These are phyloP conservation scores for Solioccasus polychromus DNA, from an alignment of 768 basidiomycete species.

Conservation along the genomic window DNA sequence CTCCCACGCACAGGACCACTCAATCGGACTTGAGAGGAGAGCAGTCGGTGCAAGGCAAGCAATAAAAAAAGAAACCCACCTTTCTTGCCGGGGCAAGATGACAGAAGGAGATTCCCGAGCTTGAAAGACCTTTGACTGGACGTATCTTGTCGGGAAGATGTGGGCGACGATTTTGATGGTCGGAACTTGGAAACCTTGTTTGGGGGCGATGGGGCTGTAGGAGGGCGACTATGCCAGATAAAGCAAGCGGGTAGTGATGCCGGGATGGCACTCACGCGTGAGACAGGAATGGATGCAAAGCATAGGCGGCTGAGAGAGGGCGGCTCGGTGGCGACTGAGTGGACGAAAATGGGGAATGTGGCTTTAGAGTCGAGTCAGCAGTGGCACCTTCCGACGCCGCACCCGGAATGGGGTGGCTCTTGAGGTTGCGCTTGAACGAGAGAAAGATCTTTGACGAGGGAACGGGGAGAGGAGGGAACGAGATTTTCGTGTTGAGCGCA, in stretches of 20 bases:
- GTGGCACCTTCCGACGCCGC: background rate
- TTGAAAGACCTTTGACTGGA: slow-evolving; percentile 22
- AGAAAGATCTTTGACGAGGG: slow-evolving; percentile 19
- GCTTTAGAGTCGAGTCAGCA: background rate
- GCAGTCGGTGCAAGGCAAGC: background rate
- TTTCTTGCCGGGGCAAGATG: slow-evolving; percentile 96
- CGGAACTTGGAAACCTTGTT: slow-evolving; percentile 15
- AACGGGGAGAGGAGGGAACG: slow-evolving; percentile 15
- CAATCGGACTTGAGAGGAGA: slow-evolving; percentile 52
- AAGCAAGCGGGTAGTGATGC: background rate
- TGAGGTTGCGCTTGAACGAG: slow-evolving; percentile 23
- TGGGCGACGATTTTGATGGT: slow-evolving; percentile 4
- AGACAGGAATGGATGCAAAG: slow-evolving; percentile 14
- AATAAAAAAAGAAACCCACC: slow-evolving; percentile 36
- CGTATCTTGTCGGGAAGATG: slow-evolving; percentile 7
- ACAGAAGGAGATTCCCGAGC: slow-evolving; percentile 85
- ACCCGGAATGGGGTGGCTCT: background rate
- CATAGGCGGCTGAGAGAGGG: slow-evolving; percentile 9
- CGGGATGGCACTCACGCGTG: slow-evolving; percentile 13
- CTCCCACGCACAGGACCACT: slow-evolving; percentile 76
- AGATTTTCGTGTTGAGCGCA: slow-evolving; percentile 17
- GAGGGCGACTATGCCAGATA: slow-evolving; percentile 14
- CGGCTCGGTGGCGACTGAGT: slow-evolving; percentile 2
- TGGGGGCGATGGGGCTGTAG: slow-evolving; percentile 16
- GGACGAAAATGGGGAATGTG: background rate